Conservation (phyloP, 2,329 filamentous ascomycete species). For the Diplodia seriata region DNA sequence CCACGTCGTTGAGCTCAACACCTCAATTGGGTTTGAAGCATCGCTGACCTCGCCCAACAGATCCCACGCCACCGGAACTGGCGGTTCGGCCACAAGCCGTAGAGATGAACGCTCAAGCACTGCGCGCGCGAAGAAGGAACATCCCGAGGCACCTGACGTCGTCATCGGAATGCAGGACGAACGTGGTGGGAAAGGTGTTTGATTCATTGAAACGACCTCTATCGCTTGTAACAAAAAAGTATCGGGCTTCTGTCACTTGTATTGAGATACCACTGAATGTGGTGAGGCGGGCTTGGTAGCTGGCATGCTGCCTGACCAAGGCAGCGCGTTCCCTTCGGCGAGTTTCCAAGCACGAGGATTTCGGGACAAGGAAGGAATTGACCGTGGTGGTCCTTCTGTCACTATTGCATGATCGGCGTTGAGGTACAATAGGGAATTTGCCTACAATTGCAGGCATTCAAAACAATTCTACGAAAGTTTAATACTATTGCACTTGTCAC, state of each 20-base stretch:
- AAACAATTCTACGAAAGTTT: not conserved
- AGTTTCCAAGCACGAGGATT: not conserved
- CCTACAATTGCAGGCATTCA: not conserved
- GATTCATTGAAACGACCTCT: not conserved
- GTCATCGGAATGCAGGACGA: conserved; percentile 61
- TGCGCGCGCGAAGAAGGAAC: conserved; percentile 54
- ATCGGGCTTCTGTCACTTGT: not conserved
- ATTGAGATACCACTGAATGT: not conserved
- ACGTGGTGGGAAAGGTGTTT: conserved; percentile 53
- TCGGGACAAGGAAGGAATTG: not conserved
- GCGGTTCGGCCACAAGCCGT: conserved; percentile 51
- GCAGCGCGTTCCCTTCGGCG: not conserved
- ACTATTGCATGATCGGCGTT: conserved; percentile 9
- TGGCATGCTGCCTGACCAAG: not conserved
- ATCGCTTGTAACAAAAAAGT: not conserved
- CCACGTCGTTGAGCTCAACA: not conserved
- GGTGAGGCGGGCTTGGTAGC: not conserved
- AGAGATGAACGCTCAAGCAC: conserved; percentile 48
- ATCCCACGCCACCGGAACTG: conserved; percentile 42
- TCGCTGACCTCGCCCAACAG: not conserved
- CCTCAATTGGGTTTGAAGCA: not conserved
- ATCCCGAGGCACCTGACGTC: conserved; percentile 55
- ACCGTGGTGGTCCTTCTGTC: conserved; percentile 1
- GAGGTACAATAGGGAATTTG: not conserved
- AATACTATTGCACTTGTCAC: not conserved